Conservation (phyloP, 2,329 filamentous ascomycete species). For the Dothideomycetes sp. region DNA sequence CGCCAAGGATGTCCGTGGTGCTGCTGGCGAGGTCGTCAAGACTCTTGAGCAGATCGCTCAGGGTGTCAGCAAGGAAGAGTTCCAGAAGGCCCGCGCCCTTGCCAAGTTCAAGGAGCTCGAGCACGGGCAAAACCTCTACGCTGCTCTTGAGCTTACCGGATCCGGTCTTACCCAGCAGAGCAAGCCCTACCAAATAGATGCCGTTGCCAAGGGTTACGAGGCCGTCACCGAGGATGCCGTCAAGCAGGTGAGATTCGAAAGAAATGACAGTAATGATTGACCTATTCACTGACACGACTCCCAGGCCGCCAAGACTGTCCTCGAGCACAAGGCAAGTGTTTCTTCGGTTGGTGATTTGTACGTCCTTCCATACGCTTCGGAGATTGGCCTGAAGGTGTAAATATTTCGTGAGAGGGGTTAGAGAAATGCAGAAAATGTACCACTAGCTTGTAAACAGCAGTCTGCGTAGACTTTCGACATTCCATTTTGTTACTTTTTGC, state of each 20-base stretch:
- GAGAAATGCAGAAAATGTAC: slow-evolving; percentile 21
- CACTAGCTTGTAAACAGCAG: slow-evolving; percentile 15
- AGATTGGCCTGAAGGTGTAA: slow-evolving; percentile 91
- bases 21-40: slow-evolving; percentile 67
- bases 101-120: slow-evolving; percentile 91
- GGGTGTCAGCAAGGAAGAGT: slow-evolving; percentile 67
- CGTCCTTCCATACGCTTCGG: slow-evolving; percentile 82
- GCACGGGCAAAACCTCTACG: slow-evolving; percentile 63
- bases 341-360: slow-evolving; percentile 85
- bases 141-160: slow-evolving; percentile 73
- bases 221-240: slow-evolving; percentile 74
- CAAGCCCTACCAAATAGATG: slow-evolving; percentile 74
- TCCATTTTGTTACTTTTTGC: slow-evolving; percentile 8
- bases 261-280: slow-evolving; percentile 13
- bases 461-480: slow-evolving; percentile 9
- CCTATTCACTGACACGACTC: slow-evolving; percentile 4
- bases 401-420: slow-evolving; percentile 24
- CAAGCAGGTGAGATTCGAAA: slow-evolving; percentile 56
- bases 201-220: slow-evolving; percentile 68
- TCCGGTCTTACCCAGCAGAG: slow-evolving; percentile 70
- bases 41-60: slow-evolving; percentile 66
- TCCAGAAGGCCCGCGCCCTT: slow-evolving; percentile 82
- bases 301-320: slow-evolving; percentile 76
- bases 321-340: slow-evolving; percentile 81
- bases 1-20: slow-evolving; percentile 60